Evolutionary conservation across 2,329 filamentous ascomycete genomes (phyloP).

Genomic region (Claviceps maximensis): DNA sequence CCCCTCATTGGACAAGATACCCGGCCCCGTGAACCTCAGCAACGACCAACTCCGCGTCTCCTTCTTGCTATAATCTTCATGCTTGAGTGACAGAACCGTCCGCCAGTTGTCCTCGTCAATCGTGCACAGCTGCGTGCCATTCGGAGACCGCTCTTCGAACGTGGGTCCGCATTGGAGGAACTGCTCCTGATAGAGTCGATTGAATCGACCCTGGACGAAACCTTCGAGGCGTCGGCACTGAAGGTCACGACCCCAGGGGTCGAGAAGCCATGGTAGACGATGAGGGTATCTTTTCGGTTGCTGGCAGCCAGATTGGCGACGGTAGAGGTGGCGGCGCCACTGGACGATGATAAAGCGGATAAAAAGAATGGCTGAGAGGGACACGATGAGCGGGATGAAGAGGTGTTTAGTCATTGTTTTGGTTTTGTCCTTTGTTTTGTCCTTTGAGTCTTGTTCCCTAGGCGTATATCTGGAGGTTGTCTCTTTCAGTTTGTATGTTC

Average conservation of each 20-base stretch:
- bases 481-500: too few species aligned
- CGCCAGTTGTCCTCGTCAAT: constrained; percentile 2
- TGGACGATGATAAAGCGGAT: background rate
- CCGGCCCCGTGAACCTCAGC: background rate
- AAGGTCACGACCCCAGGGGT: constrained; percentile 2
- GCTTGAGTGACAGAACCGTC: background rate
- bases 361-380: background rate
- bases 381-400: background rate
- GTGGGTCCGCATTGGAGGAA: background rate
- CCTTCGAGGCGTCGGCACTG: background rate
- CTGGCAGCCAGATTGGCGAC: background rate
- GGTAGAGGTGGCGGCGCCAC: background rate
- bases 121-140: background rate
- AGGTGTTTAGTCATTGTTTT: too few species aligned
- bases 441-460: too few species aligned
- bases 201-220: background rate
- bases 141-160: constrained; percentile 3
- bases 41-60: background rate
- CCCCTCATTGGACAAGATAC: constrained; percentile 2
- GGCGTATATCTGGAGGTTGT: too few species aligned
- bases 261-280: constrained; percentile 2
- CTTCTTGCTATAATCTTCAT: constrained; percentile 1
- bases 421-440: too few species aligned
- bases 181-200: background rate
- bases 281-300: background rate